Conservation (phyloP, 768 basidiomycete species). For the Cyclocybe cylindracea region DNA sequence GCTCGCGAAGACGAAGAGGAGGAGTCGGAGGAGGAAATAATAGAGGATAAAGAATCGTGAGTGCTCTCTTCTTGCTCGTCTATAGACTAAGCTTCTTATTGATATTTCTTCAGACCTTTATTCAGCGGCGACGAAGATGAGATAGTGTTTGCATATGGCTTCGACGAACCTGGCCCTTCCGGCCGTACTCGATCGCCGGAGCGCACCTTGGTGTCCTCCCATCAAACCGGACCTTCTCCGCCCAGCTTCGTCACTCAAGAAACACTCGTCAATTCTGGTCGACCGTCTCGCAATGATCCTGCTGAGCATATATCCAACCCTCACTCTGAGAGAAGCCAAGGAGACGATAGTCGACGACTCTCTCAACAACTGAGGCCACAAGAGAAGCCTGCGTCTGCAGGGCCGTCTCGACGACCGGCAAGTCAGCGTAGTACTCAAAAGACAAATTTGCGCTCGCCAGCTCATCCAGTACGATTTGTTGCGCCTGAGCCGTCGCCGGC, state of each 20-base stretch:
- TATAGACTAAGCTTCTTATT: not conserved
- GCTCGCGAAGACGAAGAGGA: slow-evolving; percentile 6
- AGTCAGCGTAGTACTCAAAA: not conserved
- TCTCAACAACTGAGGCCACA: not conserved
- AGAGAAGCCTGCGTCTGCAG: too few species aligned
- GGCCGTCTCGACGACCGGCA: not conserved
- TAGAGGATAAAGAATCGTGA: not conserved
- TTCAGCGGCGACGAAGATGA: not conserved
- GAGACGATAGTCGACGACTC: not conserved
- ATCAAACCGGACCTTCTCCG: not conserved
- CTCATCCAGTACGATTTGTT: not conserved
- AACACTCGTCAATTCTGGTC: slow-evolving; percentile 3
- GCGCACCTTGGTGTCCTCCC: slow-evolving; percentile 8
- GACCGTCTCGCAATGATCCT: not conserved
- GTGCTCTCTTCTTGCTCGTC: not conserved
- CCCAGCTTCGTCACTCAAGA: slow-evolving; percentile 10
- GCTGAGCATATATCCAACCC: not conserved
- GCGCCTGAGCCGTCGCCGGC: not conserved
- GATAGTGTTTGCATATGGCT: not conserved
- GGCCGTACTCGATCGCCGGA: slow-evolving; percentile 10
- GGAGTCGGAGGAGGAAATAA: slow-evolving; percentile 4
- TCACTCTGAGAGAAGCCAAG: too few species aligned
- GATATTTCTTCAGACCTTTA: not conserved
- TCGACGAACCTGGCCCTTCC: slow-evolving; percentile 6
- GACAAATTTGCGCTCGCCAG: not conserved